Evolutionary conservation across 192 early-diverging fungal genomes (phyloP).

Genomic region (Umbelopsis vinacea): DNA sequence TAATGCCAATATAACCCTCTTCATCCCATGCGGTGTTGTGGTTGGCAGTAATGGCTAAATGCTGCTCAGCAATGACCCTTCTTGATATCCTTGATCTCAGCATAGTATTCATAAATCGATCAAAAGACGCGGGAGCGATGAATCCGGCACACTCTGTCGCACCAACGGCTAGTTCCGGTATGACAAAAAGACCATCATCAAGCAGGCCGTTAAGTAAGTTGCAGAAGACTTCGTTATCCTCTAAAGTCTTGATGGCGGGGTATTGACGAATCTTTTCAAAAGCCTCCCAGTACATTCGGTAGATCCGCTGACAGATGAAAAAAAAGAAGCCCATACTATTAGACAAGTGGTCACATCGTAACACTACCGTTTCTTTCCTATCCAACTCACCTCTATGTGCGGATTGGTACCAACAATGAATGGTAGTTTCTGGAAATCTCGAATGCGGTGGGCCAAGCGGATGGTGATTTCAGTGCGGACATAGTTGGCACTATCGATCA

Average conservation of each 20-base stretch:
- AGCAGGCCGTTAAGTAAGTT: slow-evolving; percentile 72
- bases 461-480: slow-evolving; percentile 89
- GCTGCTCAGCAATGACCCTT: slow-evolving; percentile 93
- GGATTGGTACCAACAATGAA: slow-evolving; percentile 96
- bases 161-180: slow-evolving; percentile 90
- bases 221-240: slow-evolving; percentile 86
- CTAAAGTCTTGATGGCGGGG: slow-evolving; percentile 73
- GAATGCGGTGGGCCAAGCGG: slow-evolving; percentile 91
- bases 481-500: slow-evolving; percentile 90
- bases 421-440: slow-evolving; percentile 91
- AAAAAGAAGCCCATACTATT: neutral
- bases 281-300: slow-evolving; percentile 90
- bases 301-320: slow-evolving; percentile 29
- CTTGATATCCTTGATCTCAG: slow-evolving; percentile 88
- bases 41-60: slow-evolving; percentile 78
- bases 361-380: neutral
- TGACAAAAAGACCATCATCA: slow-evolving; percentile 82
- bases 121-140: slow-evolving; percentile 27
- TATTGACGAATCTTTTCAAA: slow-evolving; percentile 83
- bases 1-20: slow-evolving; percentile 68
- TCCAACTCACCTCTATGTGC: slow-evolving; percentile 65
- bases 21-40: slow-evolving; percentile 41
- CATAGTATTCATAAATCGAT: slow-evolving; percentile 92
- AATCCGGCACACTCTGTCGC: slow-evolving; percentile 75
- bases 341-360: neutral